These are phyloP conservation scores for Alloascoidea hylecoeti DNA, from an alignment of 805 yeast species.

Conservation along the genomic window DNA sequence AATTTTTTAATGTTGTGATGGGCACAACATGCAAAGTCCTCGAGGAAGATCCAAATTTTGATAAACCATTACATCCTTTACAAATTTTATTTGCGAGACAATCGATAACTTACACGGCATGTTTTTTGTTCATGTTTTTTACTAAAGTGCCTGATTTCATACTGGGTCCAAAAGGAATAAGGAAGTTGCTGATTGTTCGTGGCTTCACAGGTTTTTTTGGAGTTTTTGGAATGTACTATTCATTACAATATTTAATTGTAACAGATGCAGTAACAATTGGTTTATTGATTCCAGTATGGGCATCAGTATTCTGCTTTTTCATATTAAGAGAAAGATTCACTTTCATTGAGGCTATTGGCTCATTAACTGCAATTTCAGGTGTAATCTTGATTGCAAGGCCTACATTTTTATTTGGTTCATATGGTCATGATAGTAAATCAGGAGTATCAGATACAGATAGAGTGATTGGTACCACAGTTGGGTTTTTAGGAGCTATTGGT, in stretches of 20 bases:
- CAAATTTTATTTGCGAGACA: constrained; percentile 71
- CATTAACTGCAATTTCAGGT: constrained; percentile 54
- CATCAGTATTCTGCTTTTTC: constrained; percentile 51
- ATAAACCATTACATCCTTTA: constrained; percentile 58
- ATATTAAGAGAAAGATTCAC: constrained; percentile 65
- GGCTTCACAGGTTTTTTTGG: constrained; percentile 72
- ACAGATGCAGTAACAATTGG: constrained; percentile 76
- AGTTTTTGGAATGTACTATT: constrained; percentile 65
- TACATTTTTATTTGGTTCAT: constrained; percentile 42
- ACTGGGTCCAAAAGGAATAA: constrained; percentile 48
- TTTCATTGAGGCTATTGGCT: constrained; percentile 52
- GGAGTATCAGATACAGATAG: constrained; percentile 13
- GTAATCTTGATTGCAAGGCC: constrained; percentile 79
- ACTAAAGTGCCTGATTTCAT: constrained; percentile 46
- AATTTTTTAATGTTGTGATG: constrained; percentile 1
- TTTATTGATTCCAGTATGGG: constrained; percentile 45
- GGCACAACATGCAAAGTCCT: constrained; percentile 1
- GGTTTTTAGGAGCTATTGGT: constrained; percentile 54
- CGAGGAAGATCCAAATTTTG: constrained; percentile 10
- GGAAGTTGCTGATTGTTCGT: constrained; percentile 40
- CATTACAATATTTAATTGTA: constrained; percentile 57
- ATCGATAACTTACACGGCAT: constrained; percentile 51
- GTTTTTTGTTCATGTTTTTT: constrained; percentile 38
- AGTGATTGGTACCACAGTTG: constrained; percentile 47
- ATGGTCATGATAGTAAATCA: background rate